Conservation (phyloP, 1,284 basidiomycete genomes). For the Trametes polyzona region DNA sequence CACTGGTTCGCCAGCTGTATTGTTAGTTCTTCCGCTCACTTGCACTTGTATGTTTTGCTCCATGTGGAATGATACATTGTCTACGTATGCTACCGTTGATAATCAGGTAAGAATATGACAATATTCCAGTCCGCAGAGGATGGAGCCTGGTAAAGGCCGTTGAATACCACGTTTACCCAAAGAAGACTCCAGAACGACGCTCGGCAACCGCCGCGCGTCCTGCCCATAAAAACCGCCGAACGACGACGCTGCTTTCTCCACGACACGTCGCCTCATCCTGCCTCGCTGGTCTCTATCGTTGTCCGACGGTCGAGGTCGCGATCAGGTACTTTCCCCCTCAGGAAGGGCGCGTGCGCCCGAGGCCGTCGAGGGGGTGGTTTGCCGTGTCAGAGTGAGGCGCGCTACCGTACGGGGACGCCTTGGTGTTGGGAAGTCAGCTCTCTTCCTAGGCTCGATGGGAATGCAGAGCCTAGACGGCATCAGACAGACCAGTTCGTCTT, state of each 20-base stretch:
- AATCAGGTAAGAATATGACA: too few relatives aligned
- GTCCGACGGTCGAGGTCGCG: constrained; percentile 34
- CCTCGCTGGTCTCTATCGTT: constrained; percentile 40
- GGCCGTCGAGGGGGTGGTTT: constrained; percentile 53
- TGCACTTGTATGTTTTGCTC: too few relatives aligned
- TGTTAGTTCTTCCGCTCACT: too few relatives aligned
- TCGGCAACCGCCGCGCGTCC: constrained; percentile 7
- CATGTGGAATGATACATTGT: too few relatives aligned
- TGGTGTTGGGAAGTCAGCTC: constrained; percentile 41
- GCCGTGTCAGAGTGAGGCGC: constrained; percentile 42
- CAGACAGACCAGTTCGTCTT: constrained; percentile 5
- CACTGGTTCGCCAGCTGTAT: too few relatives aligned
- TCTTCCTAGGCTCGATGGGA: constrained; percentile 25
- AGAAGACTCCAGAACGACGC: background rate
- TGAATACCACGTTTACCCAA: background rate
- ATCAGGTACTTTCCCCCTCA: constrained; percentile 47
- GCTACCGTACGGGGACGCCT: constrained; percentile 11
- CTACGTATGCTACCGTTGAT: too few relatives aligned
- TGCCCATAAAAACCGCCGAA: background rate
- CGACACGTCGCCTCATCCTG: constrained; percentile 39
- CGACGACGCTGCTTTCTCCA: background rate
- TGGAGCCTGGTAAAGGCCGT: too few relatives aligned
- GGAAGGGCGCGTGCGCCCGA: constrained; percentile 40
- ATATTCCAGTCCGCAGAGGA: too few relatives aligned
- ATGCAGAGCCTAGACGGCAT: constrained; percentile 39